Evolutionary conservation across 108 stramenopile species (phyloP), one percentile per base, ranked within the genome.

Genomic region (Fragilariopsis cylindrus): DNA sequence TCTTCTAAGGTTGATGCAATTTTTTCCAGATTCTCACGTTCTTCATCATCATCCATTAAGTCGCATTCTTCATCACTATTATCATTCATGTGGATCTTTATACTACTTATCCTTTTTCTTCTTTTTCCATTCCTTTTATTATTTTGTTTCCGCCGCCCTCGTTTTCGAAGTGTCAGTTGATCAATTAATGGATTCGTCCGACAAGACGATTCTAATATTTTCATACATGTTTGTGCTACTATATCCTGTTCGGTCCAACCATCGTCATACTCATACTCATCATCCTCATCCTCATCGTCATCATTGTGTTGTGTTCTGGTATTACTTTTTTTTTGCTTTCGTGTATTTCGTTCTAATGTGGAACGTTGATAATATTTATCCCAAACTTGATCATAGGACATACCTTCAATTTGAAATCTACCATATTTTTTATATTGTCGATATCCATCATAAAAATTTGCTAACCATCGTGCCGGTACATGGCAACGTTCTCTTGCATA

Each of bases 381-480:
- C 92, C 93, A 96, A 15, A 98, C 69, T 76, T 97, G 96, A 40
- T 92, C 89, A 83, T 96, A 98, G n/a, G 90, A 83, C 96, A 96
- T 93, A 4, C 98, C 98, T 43, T 78, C 57, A 48, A 74, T 48
- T 62, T 87, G 85, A 78, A 95, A 98, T 44, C 83, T 85, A 0
- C 98, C 98, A 73, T 96, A 96, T 13, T 82, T 76, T 58, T 78
- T 65, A 65, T 87, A 87, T 56, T 84, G 81, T 9, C 98, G 87
- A 74, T 92, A 88, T 40, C 98, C 98, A 77, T 98, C 98, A 79
- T 91, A 96, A 44, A 91, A 55, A 65, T 78, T 84, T 16, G 96
- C 89, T n/a, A 85, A 77, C 6, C 97, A 67, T 1, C 97, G 82
- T 2, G 88, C 86, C 0, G 98, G 97, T 5, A 97, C 54, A 7